These are phyloP conservation scores for Globisporangium splendens DNA, from an alignment of 352 stramenopile species.

Conservation along the genomic window DNA sequence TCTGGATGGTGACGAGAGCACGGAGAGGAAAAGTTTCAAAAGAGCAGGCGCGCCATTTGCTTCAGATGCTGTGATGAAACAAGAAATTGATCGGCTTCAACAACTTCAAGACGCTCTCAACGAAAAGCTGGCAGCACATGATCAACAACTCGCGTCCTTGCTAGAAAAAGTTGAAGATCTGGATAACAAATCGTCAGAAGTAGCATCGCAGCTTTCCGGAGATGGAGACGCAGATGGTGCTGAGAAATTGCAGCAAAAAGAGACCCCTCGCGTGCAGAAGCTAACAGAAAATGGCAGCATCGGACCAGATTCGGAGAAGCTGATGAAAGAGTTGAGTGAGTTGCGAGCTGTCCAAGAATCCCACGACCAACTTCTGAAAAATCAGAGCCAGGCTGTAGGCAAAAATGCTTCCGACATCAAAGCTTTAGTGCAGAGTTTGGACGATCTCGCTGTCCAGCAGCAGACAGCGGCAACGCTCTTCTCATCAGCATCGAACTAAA, in stretches of 20 bases:
- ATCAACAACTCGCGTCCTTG: slow-evolving; percentile 33
- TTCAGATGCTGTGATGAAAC: slow-evolving; percentile 35
- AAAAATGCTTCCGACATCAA: slow-evolving; percentile 53
- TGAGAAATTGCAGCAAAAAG: no score
- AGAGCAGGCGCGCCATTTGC: slow-evolving; percentile 33
- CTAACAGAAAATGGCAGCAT: slow-evolving; percentile 3
- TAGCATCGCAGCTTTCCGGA: neutral
- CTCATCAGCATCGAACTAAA: slow-evolving; percentile 4
- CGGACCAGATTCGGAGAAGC: slow-evolving; percentile 2
- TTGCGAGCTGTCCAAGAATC: slow-evolving; percentile 37
- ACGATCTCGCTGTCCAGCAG: slow-evolving; percentile 56
- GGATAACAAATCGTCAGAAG: slow-evolving; percentile 19
- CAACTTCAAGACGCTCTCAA: slow-evolving; percentile 35
- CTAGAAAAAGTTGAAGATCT: slow-evolving; percentile 28
- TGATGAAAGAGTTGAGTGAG: slow-evolving; percentile 53
- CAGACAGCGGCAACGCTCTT: slow-evolving; percentile 34
- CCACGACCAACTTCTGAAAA: slow-evolving; percentile 35
- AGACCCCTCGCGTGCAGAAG: no score
- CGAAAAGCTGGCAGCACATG: slow-evolving; percentile 29
- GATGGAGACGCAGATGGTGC: slow-evolving; percentile 6
- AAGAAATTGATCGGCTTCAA: slow-evolving; percentile 37
- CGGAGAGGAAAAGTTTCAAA: slow-evolving; percentile 8
- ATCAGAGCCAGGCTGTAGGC: slow-evolving; percentile 37
- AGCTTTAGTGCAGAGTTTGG: slow-evolving; percentile 35
- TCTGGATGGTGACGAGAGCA: neutral